These are phyloP conservation scores for Aspergillus sergii DNA, from an alignment of 2,329 filamentous ascomycete genomes.

Conservation along the genomic window DNA sequence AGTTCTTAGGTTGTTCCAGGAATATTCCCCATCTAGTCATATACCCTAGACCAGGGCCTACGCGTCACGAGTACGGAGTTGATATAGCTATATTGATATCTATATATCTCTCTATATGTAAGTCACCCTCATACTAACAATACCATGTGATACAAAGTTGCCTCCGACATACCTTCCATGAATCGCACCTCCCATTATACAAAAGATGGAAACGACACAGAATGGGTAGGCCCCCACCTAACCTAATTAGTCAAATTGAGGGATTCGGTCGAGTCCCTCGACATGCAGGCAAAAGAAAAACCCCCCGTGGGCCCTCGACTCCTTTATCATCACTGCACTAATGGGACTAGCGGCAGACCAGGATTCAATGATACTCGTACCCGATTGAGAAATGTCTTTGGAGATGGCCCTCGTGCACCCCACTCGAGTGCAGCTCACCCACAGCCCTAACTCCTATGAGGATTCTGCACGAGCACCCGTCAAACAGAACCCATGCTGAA, in stretches of 20 bases:
- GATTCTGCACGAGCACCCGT: conserved; percentile 9
- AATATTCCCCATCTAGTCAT: not conserved
- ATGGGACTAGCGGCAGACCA: not conserved
- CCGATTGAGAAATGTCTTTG: not conserved
- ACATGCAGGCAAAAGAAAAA: not conserved
- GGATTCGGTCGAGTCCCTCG: not conserved
- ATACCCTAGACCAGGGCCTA: not conserved
- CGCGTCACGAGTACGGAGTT: not conserved
- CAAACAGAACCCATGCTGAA: not conserved
- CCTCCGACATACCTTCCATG: no score
- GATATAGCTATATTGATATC: not conserved
- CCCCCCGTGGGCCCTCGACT: not conserved
- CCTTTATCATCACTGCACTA: not conserved
- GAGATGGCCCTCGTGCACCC: not conserved
- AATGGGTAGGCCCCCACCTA: not conserved
- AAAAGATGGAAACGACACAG: not conserved
- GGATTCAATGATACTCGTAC: not conserved
- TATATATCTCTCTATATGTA: not conserved
- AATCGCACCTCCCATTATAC: no score
- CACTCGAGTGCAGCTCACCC: not conserved
- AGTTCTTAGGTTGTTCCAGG: not conserved
- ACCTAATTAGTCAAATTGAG: no score
- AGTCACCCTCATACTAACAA: no score
- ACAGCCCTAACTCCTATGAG: not conserved
- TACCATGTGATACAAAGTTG: no score